Evolutionary conservation across 306 rosid genomes (phyloP).

Genomic region (Lagenaria siceraria): DNA sequence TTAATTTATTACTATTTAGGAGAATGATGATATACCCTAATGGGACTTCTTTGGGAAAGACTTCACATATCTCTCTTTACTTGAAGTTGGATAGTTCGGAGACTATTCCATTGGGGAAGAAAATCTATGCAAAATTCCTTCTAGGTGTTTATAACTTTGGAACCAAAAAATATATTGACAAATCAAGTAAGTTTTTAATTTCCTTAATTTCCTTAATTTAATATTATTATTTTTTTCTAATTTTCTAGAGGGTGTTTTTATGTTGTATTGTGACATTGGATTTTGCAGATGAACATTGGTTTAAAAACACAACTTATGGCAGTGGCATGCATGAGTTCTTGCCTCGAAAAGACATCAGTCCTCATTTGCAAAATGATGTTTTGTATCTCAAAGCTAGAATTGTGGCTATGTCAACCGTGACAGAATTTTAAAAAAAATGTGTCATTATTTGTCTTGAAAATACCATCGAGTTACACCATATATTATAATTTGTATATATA

Average conservation of each 20-base stretch:
- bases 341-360: not conserved
- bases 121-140: not conserved
- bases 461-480: too few species aligned
- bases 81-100: conserved; percentile 5
- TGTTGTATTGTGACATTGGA: not conserved
- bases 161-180: not conserved
- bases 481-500: too few species aligned
- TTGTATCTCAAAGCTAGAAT: conserved; percentile 3
- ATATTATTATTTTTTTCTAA: not conserved
- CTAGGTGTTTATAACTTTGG: not conserved
- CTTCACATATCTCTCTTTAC: not conserved
- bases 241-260: not conserved
- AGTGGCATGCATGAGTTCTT: not conserved
- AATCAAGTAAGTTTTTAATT: not conserved
- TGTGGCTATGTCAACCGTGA: not conserved
- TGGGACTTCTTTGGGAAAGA: not conserved
- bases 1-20: not conserved
- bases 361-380: not conserved
- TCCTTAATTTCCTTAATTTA: not conserved
- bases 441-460: not conserved
- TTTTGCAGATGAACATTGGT: conserved; percentile 2
- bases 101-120: not conserved
- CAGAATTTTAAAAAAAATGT: not conserved
- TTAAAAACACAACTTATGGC: not conserved
- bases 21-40: not conserved